A percentile compares a stretch with the other conserved stretches of the same genome.
phyloP scores from a whole-genome alignment of 2,329 filamentous ascomycete species.

The Diplodia corticola region DNA sequence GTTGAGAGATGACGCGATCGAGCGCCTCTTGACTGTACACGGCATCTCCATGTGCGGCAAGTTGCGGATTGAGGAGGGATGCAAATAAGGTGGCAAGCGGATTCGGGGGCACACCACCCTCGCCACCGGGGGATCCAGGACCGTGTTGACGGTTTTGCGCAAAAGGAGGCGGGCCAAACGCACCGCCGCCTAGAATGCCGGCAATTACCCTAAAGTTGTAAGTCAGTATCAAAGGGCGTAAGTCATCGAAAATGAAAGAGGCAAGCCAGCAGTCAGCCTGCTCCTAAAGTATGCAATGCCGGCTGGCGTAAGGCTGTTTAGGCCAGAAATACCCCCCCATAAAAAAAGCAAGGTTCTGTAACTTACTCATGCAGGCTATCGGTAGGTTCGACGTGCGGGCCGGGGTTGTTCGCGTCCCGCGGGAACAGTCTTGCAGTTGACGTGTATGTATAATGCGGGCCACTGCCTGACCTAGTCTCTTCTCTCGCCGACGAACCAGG shows the following conservation, averaged over 20 bases:
- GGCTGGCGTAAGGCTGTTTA: neutral
- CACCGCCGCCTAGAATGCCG: slow-evolving; percentile 8
- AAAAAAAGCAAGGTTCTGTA: neutral
- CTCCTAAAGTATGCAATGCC: neutral
- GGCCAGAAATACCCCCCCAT: neutral
- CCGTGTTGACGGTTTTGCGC: neutral
- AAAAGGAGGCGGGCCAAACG: slow-evolving; percentile 1
- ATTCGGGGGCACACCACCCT: slow-evolving; percentile 25
- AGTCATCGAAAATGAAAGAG: neutral
- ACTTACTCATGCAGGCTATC: slow-evolving; percentile 53
- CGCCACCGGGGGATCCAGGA: neutral
- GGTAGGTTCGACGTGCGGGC: slow-evolving; percentile 48
- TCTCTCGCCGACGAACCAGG: slow-evolving; percentile 3
- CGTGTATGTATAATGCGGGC: slow-evolving; percentile 35
- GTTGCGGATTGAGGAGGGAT: slow-evolving; percentile 32
- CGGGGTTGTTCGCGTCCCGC: slow-evolving; percentile 53
- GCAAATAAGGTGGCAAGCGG: slow-evolving; percentile 50
- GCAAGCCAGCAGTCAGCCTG: neutral
- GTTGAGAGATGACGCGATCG: slow-evolving; percentile 80
- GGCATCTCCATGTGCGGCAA: slow-evolving; percentile 65
- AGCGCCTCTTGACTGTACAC: slow-evolving; percentile 90
- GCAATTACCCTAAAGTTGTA: slow-evolving; percentile 13
- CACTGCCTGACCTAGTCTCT: slow-evolving; percentile 25
- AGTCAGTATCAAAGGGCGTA: neutral
- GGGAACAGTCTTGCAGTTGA: slow-evolving; percentile 46